Evolutionary conservation across 2,329 filamentous ascomycete species (phyloP).

Genomic region (Zopfia rhizophila): DNA sequence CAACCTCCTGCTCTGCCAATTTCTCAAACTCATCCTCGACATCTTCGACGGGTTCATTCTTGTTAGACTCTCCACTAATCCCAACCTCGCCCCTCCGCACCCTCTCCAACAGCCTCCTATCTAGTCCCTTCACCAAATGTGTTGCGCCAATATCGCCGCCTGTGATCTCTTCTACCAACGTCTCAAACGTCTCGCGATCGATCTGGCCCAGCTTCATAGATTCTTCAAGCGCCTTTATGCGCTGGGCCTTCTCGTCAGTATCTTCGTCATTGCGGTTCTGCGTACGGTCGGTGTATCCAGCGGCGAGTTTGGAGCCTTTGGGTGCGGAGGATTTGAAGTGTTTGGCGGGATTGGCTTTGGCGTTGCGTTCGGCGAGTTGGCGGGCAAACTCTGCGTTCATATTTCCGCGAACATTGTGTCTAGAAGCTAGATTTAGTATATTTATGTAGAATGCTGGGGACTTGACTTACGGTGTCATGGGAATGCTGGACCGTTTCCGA

Average conservation of each 20-base stretch:
- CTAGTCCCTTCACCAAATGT: constrained; percentile 90
- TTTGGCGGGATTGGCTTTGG: constrained; percentile 67
- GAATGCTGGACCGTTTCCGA: constrained; percentile 80
- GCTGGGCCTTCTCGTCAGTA: constrained; percentile 67
- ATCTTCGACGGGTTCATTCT: constrained; percentile 42
- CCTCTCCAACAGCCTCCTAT: constrained; percentile 80
- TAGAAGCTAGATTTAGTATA: constrained; percentile 7
- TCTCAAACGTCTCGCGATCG: constrained; percentile 80
- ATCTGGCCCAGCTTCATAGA: constrained; percentile 86
- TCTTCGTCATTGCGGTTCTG: constrained; percentile 67
- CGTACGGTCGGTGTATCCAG: constrained; percentile 86
- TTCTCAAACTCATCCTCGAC: constrained; percentile 61
- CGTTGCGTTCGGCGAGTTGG: constrained; percentile 80
- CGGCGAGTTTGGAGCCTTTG: constrained; percentile 81
- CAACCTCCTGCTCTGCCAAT: constrained; percentile 73
- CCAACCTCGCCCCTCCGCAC: constrained; percentile 73
- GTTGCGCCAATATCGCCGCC: constrained; percentile 84
- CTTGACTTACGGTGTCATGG: constrained; percentile 86
- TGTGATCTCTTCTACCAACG: constrained; percentile 76
- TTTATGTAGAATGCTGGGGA: constrained; percentile 1
- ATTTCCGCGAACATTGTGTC: too few species aligned
- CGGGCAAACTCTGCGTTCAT: constrained; percentile 78
- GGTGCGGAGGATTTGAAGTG: constrained; percentile 83
- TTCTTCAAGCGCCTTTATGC: constrained; percentile 83
- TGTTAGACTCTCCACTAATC: constrained; percentile 46